phyloP scores from a whole-genome alignment of 1,284 basidiomycete species.

The Wallemia mellicola region DNA sequence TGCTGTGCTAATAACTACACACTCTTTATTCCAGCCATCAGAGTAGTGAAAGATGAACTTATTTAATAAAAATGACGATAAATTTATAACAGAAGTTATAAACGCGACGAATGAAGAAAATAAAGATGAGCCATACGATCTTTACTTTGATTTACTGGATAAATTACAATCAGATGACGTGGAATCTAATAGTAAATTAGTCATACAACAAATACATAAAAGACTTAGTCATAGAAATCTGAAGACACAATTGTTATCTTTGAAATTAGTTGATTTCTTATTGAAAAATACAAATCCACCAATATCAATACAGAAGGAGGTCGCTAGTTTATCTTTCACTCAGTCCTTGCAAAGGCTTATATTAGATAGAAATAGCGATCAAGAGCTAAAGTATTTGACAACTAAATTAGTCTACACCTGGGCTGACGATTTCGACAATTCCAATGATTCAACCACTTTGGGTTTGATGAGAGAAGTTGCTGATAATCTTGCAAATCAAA shows the following conservation, averaged over 20 bases:
- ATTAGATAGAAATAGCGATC: slow-evolving; percentile 69
- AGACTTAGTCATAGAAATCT: slow-evolving; percentile 76
- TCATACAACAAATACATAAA: slow-evolving; percentile 58
- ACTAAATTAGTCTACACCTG: slow-evolving; percentile 48
- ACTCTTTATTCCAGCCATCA: neutral
- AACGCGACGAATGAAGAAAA: slow-evolving; percentile 88
- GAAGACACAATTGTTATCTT: slow-evolving; percentile 81
- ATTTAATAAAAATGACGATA: slow-evolving; percentile 2
- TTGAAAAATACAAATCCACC: slow-evolving; percentile 57
- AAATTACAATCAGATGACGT: slow-evolving; percentile 77
- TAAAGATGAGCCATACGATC: slow-evolving; percentile 81
- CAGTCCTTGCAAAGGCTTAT: slow-evolving; percentile 57
- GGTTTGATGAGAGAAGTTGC: slow-evolving; percentile 79
- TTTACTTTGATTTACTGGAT: slow-evolving; percentile 82
- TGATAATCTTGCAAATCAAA: slow-evolving; percentile 25
- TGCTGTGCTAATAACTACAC: neutral
- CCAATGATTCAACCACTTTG: slow-evolving; percentile 33
- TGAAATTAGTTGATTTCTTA: slow-evolving; percentile 57
- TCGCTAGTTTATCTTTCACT: slow-evolving; percentile 70
- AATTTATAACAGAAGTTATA: slow-evolving; percentile 12
- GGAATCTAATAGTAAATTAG: slow-evolving; percentile 41
- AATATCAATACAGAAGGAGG: slow-evolving; percentile 48
- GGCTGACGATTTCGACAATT: slow-evolving; percentile 46
- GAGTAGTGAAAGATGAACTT: slow-evolving; percentile 4
- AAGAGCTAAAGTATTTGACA: slow-evolving; percentile 51